phyloP scores from a whole-genome alignment of 1,284 basidiomycete species.

The Inonotus hispidus region DNA sequence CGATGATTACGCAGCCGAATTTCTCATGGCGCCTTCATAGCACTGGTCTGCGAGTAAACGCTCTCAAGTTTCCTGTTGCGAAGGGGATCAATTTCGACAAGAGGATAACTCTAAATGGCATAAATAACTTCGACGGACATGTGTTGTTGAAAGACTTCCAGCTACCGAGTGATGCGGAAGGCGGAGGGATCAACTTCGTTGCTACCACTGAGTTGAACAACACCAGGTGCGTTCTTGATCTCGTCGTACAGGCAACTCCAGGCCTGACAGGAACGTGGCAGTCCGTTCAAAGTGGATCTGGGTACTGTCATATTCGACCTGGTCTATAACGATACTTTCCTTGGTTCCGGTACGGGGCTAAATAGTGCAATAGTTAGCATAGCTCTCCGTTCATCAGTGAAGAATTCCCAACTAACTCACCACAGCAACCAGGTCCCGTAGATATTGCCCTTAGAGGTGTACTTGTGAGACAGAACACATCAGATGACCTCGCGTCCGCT shows the following conservation, averaged over 20 bases:
- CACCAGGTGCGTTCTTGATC: conserved; percentile 40
- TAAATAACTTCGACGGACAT: conserved; percentile 58
- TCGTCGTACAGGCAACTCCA: not conserved
- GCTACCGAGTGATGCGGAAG: conserved; percentile 66
- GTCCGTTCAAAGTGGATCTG: conserved; percentile 65
- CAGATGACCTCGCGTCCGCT: conserved; percentile 45
- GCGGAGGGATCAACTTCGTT: conserved; percentile 63
- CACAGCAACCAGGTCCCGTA: conserved; percentile 50
- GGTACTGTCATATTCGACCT: conserved; percentile 67
- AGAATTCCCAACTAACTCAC: conserved; percentile 4
- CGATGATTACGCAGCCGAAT: conserved; percentile 60
- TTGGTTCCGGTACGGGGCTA: conserved; percentile 53
- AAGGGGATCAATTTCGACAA: conserved; percentile 62
- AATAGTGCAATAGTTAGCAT: conserved; percentile 46
- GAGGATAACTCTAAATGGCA: conserved; percentile 50
- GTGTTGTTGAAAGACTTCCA: conserved; percentile 59
- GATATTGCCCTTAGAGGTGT: conserved; percentile 57
- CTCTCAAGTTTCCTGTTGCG: conserved; percentile 60
- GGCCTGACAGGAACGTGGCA: conserved; percentile 24
- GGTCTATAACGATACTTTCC: conserved; percentile 50
- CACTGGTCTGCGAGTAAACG: conserved; percentile 57
- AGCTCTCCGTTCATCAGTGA: conserved; percentile 8
- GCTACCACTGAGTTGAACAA: conserved; percentile 59
- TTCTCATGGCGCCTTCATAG: conserved; percentile 71
- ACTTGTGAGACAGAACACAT: conserved; percentile 49